Percentiles rank a stretch among this genome's conserved stretches.
Conservation (phyloP, 805 yeast species). For the Candida glaebosa region DNA sequence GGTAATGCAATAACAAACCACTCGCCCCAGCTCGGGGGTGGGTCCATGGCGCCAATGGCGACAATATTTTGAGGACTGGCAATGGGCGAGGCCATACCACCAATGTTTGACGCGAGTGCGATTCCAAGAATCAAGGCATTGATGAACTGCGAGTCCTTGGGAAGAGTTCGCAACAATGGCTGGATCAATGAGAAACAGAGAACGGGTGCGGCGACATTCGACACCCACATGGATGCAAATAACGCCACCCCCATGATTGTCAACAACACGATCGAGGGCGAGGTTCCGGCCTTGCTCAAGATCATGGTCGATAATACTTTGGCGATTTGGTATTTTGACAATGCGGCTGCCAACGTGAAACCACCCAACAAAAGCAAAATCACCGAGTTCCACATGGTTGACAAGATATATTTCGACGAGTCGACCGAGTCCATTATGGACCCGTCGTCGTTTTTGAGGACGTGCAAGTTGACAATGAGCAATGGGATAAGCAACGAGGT, state of each 20-base stretch:
- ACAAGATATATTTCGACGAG: slow-evolving; percentile 43
- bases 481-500: slow-evolving; percentile 84
- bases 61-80: slow-evolving; percentile 55
- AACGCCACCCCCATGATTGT: slow-evolving; percentile 50
- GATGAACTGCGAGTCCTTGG: slow-evolving; percentile 37
- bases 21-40: slow-evolving; percentile 54
- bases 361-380: slow-evolving; percentile 51
- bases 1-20: slow-evolving; percentile 55
- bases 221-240: slow-evolving; percentile 56
- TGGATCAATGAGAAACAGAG: slow-evolving; percentile 49
- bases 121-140: slow-evolving; percentile 44
- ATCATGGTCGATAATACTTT: slow-evolving; percentile 48
- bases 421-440: slow-evolving; percentile 39
- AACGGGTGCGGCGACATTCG: slow-evolving; percentile 56
- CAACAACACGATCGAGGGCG: slow-evolving; percentile 44
- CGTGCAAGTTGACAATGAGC: slow-evolving; percentile 68
- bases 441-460: slow-evolving; percentile 55
- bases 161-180: slow-evolving; percentile 45
- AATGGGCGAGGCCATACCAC: slow-evolving; percentile 56
- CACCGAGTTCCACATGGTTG: slow-evolving; percentile 53
- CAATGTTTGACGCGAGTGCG: slow-evolving; percentile 50
- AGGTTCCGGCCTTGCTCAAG: slow-evolving; percentile 48
- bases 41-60: slow-evolving; percentile 50
- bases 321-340: slow-evolving; percentile 52
- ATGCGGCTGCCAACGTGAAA: slow-evolving; percentile 52